Evolutionary conservation across 306 rosid genomes (phyloP).

Genomic region (Gleditsia sinensis): DNA sequence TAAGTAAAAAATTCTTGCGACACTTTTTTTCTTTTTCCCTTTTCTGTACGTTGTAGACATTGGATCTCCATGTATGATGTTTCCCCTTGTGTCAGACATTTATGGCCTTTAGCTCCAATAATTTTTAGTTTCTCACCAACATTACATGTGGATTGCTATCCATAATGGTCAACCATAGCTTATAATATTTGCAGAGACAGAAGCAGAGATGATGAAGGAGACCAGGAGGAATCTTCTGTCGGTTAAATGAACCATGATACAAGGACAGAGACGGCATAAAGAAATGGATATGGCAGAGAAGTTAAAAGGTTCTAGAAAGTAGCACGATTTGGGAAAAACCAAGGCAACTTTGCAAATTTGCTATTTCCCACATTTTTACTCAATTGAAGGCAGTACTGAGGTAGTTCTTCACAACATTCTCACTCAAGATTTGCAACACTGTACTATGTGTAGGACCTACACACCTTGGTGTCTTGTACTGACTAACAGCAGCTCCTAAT

Average conservation of each 20-base stretch:
- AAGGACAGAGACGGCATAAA: not conserved
- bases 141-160: slow-evolving; percentile 37
- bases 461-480: slow-evolving; percentile 88
- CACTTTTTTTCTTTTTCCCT: not conserved
- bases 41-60: not conserved
- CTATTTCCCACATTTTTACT: slow-evolving; percentile 7
- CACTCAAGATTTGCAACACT: slow-evolving; percentile 67
- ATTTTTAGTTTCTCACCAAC: slow-evolving; percentile 27
- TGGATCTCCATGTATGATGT: slow-evolving; percentile 33
- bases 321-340: not conserved
- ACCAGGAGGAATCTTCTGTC: not conserved
- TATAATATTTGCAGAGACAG: not conserved
- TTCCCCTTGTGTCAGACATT: not conserved
- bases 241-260: not conserved
- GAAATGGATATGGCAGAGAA: not conserved
- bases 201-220: slow-evolving; percentile 11
- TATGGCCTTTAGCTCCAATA: not conserved
- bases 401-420: slow-evolving; percentile 62
- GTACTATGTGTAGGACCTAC: slow-evolving; percentile 51
- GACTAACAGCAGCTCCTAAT: slow-evolving; percentile 67
- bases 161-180: slow-evolving; percentile 19
- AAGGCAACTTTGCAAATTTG: not conserved
- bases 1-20: too few relatives aligned
- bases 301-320: not conserved
- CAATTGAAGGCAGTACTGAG: slow-evolving; percentile 65